Conservation (phyloP, 2,329 filamentous ascomycete genomes). For the Exophiala lecanii-corni region DNA sequence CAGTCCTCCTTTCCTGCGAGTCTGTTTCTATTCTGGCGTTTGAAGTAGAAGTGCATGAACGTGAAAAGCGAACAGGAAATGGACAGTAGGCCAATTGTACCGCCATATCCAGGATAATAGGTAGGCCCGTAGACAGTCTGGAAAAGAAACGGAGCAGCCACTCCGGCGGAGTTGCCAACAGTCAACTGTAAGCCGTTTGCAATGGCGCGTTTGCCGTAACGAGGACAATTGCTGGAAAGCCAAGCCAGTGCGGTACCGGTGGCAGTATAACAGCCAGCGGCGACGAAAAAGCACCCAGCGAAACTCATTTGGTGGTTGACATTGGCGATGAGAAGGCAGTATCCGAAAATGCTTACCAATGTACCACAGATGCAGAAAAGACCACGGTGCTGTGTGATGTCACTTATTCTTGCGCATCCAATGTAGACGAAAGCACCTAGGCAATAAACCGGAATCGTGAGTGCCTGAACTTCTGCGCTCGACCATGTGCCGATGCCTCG, state of each 20-base stretch:
- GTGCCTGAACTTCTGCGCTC: conserved; percentile 54
- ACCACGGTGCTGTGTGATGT: conserved; percentile 60
- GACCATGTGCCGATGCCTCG: conserved; percentile 33
- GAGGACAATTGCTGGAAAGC: conserved; percentile 61
- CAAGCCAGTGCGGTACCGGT: conserved; percentile 54
- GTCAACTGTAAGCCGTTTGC: conserved; percentile 67
- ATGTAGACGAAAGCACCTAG: conserved; percentile 67
- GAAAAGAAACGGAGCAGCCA: conserved; percentile 62
- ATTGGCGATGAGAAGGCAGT: conserved; percentile 61
- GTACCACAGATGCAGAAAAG: conserved; percentile 60
- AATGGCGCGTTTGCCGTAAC: conserved; percentile 70
- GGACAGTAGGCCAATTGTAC: conserved; percentile 54
- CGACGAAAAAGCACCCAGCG: conserved; percentile 69
- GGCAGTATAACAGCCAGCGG: conserved; percentile 62
- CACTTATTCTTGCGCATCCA: conserved; percentile 59
- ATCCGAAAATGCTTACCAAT: conserved; percentile 60
- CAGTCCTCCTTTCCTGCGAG: conserved; percentile 34
- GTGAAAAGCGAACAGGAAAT: conserved; percentile 50
- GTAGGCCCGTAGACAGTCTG: conserved; percentile 45
- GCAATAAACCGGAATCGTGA: conserved; percentile 75
- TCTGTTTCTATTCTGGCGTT: conserved; percentile 43
- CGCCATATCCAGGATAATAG: conserved; percentile 56
- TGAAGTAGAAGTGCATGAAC: conserved; percentile 52
- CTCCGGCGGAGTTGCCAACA: conserved; percentile 64
- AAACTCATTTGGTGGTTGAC: conserved; percentile 61